Conservation (phyloP, 169 alveolate species). For the Amoebophrya sp. region DNA sequence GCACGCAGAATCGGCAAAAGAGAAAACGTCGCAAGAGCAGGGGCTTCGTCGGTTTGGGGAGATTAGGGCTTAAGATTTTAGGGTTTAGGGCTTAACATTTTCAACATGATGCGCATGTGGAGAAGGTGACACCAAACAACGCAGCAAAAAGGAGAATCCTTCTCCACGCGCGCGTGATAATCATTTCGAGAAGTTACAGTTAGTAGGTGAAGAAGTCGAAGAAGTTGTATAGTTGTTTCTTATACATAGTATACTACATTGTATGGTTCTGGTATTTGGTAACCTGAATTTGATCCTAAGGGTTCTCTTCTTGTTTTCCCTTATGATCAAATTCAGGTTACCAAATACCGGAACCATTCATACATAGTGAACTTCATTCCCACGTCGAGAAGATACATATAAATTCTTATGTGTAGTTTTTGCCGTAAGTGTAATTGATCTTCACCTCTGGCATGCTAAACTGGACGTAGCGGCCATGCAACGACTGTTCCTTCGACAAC, state of each 20-base stretch:
- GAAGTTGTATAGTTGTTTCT: not conserved
- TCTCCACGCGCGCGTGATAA: too few species aligned
- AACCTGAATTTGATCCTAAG: too few species aligned
- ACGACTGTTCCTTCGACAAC: slow-evolving; percentile 7
- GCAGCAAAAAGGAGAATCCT: too few species aligned
- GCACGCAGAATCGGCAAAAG: slow-evolving; percentile 43
- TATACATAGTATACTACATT: not conserved
- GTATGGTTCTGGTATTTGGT: too few species aligned
- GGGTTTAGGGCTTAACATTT: not conserved
- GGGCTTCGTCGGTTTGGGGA: not conserved
- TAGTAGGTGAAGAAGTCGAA: slow-evolving; percentile 44
- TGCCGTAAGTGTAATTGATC: slow-evolving; percentile 45
- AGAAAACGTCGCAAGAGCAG: not conserved
- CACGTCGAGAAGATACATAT: not conserved
- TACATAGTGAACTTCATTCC: not conserved
- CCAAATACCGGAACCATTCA: too few species aligned
- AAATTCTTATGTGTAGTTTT: slow-evolving; percentile 38
- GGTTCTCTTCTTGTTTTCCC: too few species aligned
- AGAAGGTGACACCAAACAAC: too few species aligned
- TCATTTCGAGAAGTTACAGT: too few species aligned
- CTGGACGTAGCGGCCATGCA: not conserved
- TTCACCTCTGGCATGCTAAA: slow-evolving; percentile 37
- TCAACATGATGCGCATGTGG: not conserved
- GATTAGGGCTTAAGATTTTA: not conserved
- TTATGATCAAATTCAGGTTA: too few species aligned